Percentiles rank a stretch among this genome's conserved stretches.
phyloP scores from a whole-genome alignment of 208 protist genomes.

The Crithidia brevicula region DNA sequence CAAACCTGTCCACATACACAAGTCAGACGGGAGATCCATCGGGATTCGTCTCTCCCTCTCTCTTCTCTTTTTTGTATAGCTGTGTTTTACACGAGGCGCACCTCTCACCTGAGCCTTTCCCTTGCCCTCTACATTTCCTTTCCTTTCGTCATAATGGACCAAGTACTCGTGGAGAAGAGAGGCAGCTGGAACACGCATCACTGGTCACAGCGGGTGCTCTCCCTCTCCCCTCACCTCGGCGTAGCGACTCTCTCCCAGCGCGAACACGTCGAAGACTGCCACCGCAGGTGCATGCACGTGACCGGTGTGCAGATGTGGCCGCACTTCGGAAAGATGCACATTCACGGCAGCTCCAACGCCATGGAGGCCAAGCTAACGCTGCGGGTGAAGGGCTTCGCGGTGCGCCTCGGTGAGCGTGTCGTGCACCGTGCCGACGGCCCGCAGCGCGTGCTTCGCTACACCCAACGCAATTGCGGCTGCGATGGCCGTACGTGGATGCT shows the following conservation, averaged over 20 bases:
- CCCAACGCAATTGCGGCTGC: not conserved
- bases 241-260: not conserved
- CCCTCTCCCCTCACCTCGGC: not conserved
- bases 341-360: not conserved
- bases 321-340: not conserved
- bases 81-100: too few relatives aligned
- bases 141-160: not conserved
- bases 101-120: not conserved
- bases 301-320: slow-evolving; percentile 11
- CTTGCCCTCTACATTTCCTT: not conserved
- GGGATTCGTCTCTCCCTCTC: too few relatives aligned
- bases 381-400: slow-evolving; percentile 8
- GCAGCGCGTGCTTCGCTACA: slow-evolving; percentile 3
- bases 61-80: too few relatives aligned
- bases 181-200: not conserved
- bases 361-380: slow-evolving; percentile 14
- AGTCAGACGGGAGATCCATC: too few relatives aligned
- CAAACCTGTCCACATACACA: too few relatives aligned
- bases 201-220: slow-evolving; percentile 14
- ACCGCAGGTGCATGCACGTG: slow-evolving; percentile 6
- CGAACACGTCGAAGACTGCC: not conserved
- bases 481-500: slow-evolving; percentile 6
- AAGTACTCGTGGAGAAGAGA: slow-evolving; percentile 5
- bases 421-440: not conserved
- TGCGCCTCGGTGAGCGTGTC: not conserved